phyloP scores from a whole-genome alignment of 768 basidiomycete species.

The Piloderma croceum region DNA sequence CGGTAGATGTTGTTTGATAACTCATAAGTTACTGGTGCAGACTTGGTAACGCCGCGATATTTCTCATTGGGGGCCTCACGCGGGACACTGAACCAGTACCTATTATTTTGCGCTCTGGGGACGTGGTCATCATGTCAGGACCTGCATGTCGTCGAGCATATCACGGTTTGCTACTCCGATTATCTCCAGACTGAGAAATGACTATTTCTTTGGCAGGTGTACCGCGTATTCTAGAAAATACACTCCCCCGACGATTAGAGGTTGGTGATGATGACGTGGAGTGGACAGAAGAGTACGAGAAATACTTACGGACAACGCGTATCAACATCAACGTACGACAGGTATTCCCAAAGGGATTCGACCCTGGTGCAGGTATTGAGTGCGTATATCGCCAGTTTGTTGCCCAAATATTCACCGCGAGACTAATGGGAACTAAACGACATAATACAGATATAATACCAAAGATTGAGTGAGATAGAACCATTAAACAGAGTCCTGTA shows the following conservation, averaged over 20 bases:
- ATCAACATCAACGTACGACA: conserved; percentile 93
- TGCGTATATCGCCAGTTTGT: no score
- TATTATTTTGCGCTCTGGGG: conserved; percentile 85
- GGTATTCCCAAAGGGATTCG: conserved; percentile 72
- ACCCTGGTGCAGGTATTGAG: no score
- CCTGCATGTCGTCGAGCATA: conserved; percentile 80
- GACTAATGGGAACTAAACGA: no score
- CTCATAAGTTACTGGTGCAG: conserved; percentile 36
- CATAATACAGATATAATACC: no score
- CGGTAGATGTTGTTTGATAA: background rate
- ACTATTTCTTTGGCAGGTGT: conserved; percentile 46
- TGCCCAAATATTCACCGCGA: no score
- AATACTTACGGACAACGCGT: conserved; percentile 62
- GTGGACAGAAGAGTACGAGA: conserved; percentile 53
- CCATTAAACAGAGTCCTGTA: no score
- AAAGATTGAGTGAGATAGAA: no score
- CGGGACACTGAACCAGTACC: conserved; percentile 73
- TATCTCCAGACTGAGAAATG: background rate
- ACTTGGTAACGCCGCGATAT: conserved; percentile 83
- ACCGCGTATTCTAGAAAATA: conserved; percentile 80
- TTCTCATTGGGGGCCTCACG: conserved; percentile 82
- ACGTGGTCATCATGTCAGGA: conserved; percentile 91
- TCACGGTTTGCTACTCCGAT: conserved; percentile 57
- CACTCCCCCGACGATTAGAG: conserved; percentile 60
- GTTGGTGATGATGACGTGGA: conserved; percentile 30